These are phyloP conservation scores for Harringtonia lauricola DNA, from an alignment of 2,329 filamentous ascomycete genomes.

Conservation along the genomic window DNA sequence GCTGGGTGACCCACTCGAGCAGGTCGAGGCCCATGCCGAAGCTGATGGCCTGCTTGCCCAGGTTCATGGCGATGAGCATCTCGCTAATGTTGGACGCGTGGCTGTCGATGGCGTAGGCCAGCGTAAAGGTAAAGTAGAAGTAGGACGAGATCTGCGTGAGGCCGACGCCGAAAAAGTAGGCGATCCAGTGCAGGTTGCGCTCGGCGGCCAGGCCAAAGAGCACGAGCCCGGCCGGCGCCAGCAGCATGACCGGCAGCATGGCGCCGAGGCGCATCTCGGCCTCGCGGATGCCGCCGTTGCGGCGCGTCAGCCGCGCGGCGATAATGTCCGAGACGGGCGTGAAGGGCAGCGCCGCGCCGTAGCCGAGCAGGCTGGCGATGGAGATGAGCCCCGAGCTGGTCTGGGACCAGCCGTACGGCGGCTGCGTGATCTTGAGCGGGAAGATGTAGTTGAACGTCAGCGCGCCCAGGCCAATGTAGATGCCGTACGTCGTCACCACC, in stretches of 20 bases:
- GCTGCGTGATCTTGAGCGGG: slow-evolving; percentile 31
- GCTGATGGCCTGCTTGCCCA: slow-evolving; percentile 45
- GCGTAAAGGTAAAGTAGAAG: slow-evolving; percentile 45
- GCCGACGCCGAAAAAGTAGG: slow-evolving; percentile 37
- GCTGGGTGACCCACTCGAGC: slow-evolving; percentile 35
- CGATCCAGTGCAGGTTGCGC: slow-evolving; percentile 29
- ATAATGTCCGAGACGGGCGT: slow-evolving; percentile 29
- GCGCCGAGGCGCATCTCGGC: slow-evolving; percentile 34
- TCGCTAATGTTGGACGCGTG: slow-evolving; percentile 49
- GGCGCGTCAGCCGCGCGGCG: slow-evolving; percentile 29
- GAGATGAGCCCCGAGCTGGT: slow-evolving; percentile 33
- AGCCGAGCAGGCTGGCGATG: slow-evolving; percentile 25
- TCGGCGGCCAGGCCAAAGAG: slow-evolving; percentile 29
- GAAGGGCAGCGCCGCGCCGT: slow-evolving; percentile 30
- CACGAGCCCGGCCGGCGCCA: slow-evolving; percentile 29
- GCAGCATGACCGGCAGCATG: slow-evolving; percentile 24
- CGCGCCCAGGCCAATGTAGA: slow-evolving; percentile 37
- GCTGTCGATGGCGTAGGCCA: slow-evolving; percentile 50
- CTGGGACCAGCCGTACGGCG: slow-evolving; percentile 34
- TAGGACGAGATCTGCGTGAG: slow-evolving; percentile 37
- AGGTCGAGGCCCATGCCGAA: slow-evolving; percentile 40
- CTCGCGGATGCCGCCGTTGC: slow-evolving; percentile 34
- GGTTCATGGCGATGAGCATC: slow-evolving; percentile 49
- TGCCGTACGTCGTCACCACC: slow-evolving; percentile 35
- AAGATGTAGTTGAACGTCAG: slow-evolving; percentile 39